Evolutionary conservation across 768 basidiomycete species (phyloP), one percentile per base, ranked within the genome.

Genomic region (Lactarius deliciosus): DNA sequence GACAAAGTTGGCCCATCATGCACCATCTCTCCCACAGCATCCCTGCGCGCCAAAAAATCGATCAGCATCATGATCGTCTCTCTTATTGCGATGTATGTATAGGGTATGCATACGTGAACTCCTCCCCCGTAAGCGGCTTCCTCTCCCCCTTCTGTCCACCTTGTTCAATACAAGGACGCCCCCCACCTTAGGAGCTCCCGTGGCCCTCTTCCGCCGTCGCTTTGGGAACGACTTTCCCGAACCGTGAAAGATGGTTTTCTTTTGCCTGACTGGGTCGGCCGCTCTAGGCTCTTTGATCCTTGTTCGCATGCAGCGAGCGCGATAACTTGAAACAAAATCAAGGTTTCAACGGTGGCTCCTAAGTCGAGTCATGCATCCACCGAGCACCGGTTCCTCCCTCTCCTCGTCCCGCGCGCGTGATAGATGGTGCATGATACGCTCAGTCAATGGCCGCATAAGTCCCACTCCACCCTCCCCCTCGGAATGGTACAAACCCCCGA

Each of bases 171-270:
- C 41, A 30, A 40, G 38, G 38, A 20, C 11, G 32, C 9, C 25
- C 10, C 22, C 53, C 28, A 3, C 16, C 20, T 20, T n/a, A 56
- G 55, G 22, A 16, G 55, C 32, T 54, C 41, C 28, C 50, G 30
- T 40, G 20, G 34, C 40, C 32, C 11, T 25, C 32, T 38, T 45
- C 9, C 41, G 47, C 65, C 65, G 20, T 34, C 22, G 25, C 40
- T 28, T 57, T 63, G 65, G 65, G 61, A n/a, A 40, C 18, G 16
- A 34, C 15, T 41, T 58, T 41, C 56, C 61, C 5, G 47, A 54
- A 41, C 22, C 30, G 45, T 57, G 13, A 22, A 15, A 16, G 13
- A 36, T 60, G 6, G 30, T 43, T 15, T 34, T 56, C 30, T 15
- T 32, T 25, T 22, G 18, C 25, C 25, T 10, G 56, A 15, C 34